Conservation (phyloP, 2,329 filamentous ascomycete genomes). For the Rhexocercosporidium sp. region DNA sequence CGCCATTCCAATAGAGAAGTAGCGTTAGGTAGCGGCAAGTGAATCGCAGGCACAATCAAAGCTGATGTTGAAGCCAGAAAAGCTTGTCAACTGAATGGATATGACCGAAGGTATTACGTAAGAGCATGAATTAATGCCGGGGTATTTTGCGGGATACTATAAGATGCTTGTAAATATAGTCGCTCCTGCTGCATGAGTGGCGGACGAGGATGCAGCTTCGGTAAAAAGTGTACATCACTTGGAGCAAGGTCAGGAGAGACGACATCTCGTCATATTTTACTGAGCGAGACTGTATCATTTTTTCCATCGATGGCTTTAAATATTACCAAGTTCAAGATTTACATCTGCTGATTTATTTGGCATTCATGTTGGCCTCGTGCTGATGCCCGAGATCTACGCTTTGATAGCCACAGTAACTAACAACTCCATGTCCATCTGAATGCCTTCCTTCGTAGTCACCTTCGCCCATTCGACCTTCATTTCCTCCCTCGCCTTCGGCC, state of each 20-base stretch:
- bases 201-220: neutral
- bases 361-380: neutral
- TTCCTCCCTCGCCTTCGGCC: conserved; percentile 17
- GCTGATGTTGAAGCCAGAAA: neutral
- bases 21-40: too few relatives aligned
- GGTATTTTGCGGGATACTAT: neutral
- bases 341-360: neutral
- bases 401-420: conserved; percentile 25
- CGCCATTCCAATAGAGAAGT: neutral
- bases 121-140: neutral
- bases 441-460: conserved; percentile 13
- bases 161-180: neutral
- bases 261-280: too few relatives aligned
- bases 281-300: too few relatives aligned
- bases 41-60: neutral
- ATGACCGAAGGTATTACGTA: neutral
- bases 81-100: neutral
- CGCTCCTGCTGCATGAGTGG: neutral
- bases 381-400: neutral
- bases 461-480: conserved; percentile 24
- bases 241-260: too few relatives aligned
- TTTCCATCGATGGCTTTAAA: too few relatives aligned
- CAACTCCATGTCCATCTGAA: conserved; percentile 25
- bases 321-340: neutral
- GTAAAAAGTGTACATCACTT: neutral